Evolutionary conservation across 441 rosid genomes (phyloP).

Genomic region (Kokia cookei): DNA sequence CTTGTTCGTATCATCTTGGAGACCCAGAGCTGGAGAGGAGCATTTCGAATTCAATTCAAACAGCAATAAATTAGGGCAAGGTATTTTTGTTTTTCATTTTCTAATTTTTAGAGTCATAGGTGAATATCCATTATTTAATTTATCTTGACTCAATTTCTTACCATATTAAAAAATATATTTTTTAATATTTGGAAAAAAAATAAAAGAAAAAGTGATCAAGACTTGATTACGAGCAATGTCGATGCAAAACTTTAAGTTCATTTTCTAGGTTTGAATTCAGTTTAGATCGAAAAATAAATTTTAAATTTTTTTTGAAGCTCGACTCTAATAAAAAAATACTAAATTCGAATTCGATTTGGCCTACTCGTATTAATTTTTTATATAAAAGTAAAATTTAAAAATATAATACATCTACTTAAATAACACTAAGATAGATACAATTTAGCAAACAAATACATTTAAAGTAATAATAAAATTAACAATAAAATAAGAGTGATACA

Average conservation of each 20-base stretch:
- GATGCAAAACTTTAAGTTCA: too few species aligned
- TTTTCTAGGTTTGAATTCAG: rapidly evolving
- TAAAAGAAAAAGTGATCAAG: too few species aligned
- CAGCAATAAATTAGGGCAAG: neutral
- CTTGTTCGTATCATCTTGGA: neutral
- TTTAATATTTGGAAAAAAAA: too few species aligned
- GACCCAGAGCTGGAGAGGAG: neutral
- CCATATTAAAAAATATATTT: too few species aligned
- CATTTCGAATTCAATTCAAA: neutral
- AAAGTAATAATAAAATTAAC: too few species aligned
- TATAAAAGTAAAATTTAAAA: too few species aligned
- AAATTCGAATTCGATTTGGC: rapidly evolving
- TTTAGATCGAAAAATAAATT: rapidly evolving
- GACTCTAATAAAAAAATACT: rapidly evolving
- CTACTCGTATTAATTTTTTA: rapidly evolving
- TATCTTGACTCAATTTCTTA: neutral
- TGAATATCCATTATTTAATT: too few species aligned
- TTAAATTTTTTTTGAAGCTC: rapidly evolving
- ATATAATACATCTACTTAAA: too few species aligned
- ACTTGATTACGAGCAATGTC: rapidly evolving
- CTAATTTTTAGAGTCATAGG: neutral
- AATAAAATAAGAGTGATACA: too few species aligned
- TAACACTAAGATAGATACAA: rapidly evolving
- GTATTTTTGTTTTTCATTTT: neutral
- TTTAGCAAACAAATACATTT: rapidly evolving